These are phyloP conservation scores for Aspergillus tamarii DNA, from an alignment of 2,329 filamentous ascomycete genomes.

Conservation along the genomic window DNA sequence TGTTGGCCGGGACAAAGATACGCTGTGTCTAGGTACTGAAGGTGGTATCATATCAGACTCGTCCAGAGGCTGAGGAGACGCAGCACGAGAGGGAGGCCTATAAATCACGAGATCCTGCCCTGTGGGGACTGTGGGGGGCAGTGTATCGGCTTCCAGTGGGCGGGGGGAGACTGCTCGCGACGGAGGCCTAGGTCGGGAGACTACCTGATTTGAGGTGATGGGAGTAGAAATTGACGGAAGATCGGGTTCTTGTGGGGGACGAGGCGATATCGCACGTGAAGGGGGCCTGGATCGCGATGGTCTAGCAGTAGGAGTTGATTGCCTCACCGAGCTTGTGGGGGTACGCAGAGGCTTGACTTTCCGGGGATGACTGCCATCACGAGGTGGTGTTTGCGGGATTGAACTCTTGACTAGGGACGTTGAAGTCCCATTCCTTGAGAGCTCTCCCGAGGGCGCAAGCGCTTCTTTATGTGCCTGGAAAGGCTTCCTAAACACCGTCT, in stretches of 20 bases:
- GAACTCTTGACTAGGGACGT: constrained; percentile 42
- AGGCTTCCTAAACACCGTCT: constrained; percentile 64
- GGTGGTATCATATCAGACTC: constrained; percentile 13
- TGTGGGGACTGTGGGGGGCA: constrained; percentile 24
- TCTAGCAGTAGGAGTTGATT: constrained; percentile 39
- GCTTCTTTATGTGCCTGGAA: constrained; percentile 64
- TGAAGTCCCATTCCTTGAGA: constrained; percentile 33
- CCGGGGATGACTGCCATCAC: constrained; percentile 37
- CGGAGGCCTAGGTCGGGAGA: constrained; percentile 20
- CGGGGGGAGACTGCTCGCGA: constrained; percentile 28
- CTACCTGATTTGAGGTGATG: not conserved
- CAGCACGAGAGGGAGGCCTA: constrained; percentile 17
- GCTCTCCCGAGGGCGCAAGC: constrained; percentile 43
- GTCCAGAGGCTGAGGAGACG: constrained; percentile 18
- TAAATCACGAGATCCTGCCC: constrained; percentile 6
- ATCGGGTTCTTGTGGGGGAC: constrained; percentile 20
- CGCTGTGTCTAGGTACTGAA: constrained; percentile 17
- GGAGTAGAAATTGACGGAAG: constrained; percentile 15
- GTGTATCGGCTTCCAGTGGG: constrained; percentile 15
- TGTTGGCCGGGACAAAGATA: constrained; percentile 16
- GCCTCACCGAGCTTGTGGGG: constrained; percentile 43
- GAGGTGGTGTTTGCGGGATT: constrained; percentile 40
- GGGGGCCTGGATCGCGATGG: constrained; percentile 37
- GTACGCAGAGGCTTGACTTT: constrained; percentile 39
- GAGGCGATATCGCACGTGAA: constrained; percentile 32